These are phyloP conservation scores for Sclerotinia glacialis DNA, from an alignment of 2,329 filamentous ascomycete genomes.

Conservation along the genomic window DNA sequence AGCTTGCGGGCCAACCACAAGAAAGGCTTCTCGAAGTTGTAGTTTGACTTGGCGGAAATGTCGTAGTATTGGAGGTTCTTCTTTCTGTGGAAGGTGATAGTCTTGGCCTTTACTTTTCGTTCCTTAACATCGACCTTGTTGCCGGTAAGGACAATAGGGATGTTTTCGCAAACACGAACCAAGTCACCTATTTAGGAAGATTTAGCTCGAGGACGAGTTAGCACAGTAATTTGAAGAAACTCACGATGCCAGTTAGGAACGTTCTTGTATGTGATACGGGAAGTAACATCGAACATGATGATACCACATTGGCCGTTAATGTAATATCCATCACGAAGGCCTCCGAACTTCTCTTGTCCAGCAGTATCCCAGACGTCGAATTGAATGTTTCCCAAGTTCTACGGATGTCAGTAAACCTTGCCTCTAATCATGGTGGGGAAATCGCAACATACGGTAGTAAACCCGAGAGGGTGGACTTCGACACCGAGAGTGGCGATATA, in stretches of 20 bases:
- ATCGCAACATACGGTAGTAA: conserved; percentile 79
- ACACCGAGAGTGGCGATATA: conserved; percentile 99
- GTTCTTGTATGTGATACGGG: conserved; percentile 99
- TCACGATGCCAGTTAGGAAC: conserved; percentile 99
- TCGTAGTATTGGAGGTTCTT: conserved; percentile 99
- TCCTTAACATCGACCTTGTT: conserved; percentile 99
- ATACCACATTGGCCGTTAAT: conserved; percentile 99
- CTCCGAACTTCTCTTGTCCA: conserved; percentile 99
- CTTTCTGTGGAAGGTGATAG: conserved; percentile 99
- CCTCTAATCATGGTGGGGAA: not conserved
- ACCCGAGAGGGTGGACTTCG: conserved; percentile 96
- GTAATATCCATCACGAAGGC: conserved; percentile 99
- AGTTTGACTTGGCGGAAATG: conserved; percentile 99
- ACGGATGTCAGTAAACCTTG: conserved; percentile 15
- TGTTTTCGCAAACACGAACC: conserved; percentile 98
- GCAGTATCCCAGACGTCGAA: conserved; percentile 99
- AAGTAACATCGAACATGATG: conserved; percentile 99
- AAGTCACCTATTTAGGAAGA: conserved; percentile 68
- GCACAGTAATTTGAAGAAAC: conserved; percentile 42
- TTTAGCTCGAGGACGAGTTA: conserved; percentile 22
- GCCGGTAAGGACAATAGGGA: conserved; percentile 94
- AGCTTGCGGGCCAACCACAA: conserved; percentile 99
- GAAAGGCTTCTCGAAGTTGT: conserved; percentile 99
- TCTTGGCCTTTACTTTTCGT: conserved; percentile 99
- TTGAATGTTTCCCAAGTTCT: conserved; percentile 94